These are phyloP conservation scores for Mycena albidolilacea DNA, from an alignment of 768 basidiomycete genomes.

Conservation along the genomic window DNA sequence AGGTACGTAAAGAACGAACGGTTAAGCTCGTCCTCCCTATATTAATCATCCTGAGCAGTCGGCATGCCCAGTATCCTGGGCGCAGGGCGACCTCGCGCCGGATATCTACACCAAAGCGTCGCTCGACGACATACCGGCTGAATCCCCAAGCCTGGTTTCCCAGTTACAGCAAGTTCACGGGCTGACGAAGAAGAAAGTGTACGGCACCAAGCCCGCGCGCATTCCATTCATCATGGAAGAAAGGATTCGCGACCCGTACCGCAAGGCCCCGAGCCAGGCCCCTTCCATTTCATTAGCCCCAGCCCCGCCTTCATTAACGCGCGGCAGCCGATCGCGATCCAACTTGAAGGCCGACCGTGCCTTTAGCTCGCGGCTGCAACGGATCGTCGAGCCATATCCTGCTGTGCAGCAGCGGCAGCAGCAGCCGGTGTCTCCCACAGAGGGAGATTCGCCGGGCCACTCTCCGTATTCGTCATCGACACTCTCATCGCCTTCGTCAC, in stretches of 20 bases:
- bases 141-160: constrained; percentile 67
- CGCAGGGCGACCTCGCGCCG: constrained; percentile 5
- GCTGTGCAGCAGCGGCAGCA: neutral
- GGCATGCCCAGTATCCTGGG: neutral
- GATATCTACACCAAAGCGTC: constrained; percentile 30
- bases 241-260: constrained; percentile 53
- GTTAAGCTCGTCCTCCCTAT: neutral
- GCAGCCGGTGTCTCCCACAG: constrained; percentile 7
- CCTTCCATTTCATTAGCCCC: constrained; percentile 43
- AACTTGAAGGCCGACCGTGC: constrained; percentile 20
- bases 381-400: constrained; percentile 18
- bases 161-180: constrained; percentile 79
- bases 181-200: constrained; percentile 78
- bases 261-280: constrained; percentile 47
- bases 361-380: constrained; percentile 13
- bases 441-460: constrained; percentile 3
- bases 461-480: constrained; percentile 26
- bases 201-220: constrained; percentile 65
- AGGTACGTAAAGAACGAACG: constrained; percentile 16
- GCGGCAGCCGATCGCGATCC: neutral
- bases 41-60: constrained; percentile 8
- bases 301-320: constrained; percentile 48
- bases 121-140: constrained; percentile 43
- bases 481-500: constrained; percentile 23
- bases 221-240: constrained; percentile 67